phyloP scores from a whole-genome alignment of 179 eudicot genomes.

The Beta corolliflora region DNA sequence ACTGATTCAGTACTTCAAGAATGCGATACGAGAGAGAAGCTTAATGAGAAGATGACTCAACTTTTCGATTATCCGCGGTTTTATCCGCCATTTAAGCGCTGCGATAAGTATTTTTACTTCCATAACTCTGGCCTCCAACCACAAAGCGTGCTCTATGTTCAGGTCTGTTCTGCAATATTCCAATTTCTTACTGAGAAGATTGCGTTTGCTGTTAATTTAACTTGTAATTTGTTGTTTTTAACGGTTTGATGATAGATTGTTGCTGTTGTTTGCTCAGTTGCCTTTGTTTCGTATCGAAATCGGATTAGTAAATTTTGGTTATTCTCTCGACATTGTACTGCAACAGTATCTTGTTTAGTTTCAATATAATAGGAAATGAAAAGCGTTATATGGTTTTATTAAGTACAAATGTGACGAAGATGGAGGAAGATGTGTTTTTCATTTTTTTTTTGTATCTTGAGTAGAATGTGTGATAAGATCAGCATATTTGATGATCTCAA shows the following conservation, averaged over 20 bases:
- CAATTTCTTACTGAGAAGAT: neutral
- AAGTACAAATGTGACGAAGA: no score
- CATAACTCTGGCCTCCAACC: constrained; percentile 95
- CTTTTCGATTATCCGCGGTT: constrained; percentile 81
- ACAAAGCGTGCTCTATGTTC: constrained; percentile 80
- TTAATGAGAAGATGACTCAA: constrained; percentile 62
- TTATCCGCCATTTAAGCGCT: constrained; percentile 68
- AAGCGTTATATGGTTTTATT: neutral
- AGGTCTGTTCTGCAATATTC: constrained; percentile 46
- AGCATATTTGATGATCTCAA: neutral
- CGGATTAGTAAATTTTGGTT: neutral
- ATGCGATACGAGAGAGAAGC: constrained; percentile 78
- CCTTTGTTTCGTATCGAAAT: neutral
- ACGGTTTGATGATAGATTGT: neutral
- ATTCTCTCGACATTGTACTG: neutral
- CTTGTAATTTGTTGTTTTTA: neutral
- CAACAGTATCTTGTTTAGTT: neutral
- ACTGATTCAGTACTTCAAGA: constrained; percentile 66
- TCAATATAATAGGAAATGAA: neutral
- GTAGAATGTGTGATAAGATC: neutral
- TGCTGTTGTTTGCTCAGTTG: neutral
- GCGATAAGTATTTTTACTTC: constrained; percentile 82
- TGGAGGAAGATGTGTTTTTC: neutral
- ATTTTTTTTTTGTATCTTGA: neutral
- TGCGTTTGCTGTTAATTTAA: no score